These are phyloP conservation scores for Monosporascus sp. DNA, from an alignment of 2,329 filamentous ascomycete genomes.

Conservation along the genomic window DNA sequence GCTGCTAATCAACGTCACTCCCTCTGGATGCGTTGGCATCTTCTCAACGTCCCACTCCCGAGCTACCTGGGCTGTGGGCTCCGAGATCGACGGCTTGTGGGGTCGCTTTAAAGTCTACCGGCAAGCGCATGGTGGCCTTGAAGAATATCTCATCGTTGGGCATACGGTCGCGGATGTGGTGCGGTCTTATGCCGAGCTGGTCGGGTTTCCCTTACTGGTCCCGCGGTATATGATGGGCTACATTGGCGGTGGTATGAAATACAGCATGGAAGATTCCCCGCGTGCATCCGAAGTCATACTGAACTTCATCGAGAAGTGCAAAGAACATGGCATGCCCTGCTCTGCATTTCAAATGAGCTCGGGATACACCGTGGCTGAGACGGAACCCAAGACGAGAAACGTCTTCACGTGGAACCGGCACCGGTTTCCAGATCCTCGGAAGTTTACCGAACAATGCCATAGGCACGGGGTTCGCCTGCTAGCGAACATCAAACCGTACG, in stretches of 20 bases:
- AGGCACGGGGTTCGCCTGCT: conserved; percentile 60
- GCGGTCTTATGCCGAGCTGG: conserved; percentile 58
- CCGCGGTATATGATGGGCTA: conserved; percentile 71
- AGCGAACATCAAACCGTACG: conserved; percentile 69
- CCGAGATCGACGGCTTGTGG: conserved; percentile 72
- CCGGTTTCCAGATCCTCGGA: conserved; percentile 63
- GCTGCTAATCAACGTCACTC: conserved; percentile 62
- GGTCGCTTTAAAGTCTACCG: conserved; percentile 69
- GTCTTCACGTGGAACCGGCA: conserved; percentile 68
- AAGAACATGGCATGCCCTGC: conserved; percentile 62
- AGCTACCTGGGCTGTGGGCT: conserved; percentile 61
- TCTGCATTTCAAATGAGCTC: conserved; percentile 69
- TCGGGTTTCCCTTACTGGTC: conserved; percentile 61
- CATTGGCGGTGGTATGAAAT: conserved; percentile 58
- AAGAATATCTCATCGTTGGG: conserved; percentile 65
- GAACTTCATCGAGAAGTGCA: conserved; percentile 55
- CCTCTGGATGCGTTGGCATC: conserved; percentile 57
- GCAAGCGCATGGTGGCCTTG: conserved; percentile 66
- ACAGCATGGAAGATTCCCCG: conserved; percentile 43
- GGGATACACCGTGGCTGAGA: conserved; percentile 64
- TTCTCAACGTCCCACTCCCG: conserved; percentile 63
- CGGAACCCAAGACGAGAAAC: conserved; percentile 62
- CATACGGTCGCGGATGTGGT: conserved; percentile 62
- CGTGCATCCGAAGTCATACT: conserved; percentile 54
- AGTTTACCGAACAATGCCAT: conserved; percentile 57